Evolutionary conservation across 352 stramenopile species (phyloP).

Genomic region (Blastocystis sp.): DNA sequence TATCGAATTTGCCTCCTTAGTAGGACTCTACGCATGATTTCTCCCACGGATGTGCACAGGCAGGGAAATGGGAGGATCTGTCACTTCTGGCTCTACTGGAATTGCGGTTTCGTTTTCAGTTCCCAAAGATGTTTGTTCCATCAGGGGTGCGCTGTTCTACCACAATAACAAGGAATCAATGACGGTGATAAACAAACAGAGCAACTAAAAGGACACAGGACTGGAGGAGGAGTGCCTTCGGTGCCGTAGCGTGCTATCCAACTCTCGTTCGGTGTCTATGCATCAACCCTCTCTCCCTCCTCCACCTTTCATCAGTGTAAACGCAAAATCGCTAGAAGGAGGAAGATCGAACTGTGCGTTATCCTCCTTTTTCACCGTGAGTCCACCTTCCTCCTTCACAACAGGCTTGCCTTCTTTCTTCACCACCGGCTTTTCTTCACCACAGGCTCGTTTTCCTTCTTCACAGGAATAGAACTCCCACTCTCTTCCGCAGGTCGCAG

Average conservation of each 20-base stretch:
- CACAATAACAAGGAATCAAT: background rate
- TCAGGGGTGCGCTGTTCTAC: background rate
- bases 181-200: background rate
- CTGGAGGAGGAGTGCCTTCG: background rate
- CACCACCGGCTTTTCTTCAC: background rate
- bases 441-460: background rate
- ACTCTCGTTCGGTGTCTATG: background rate
- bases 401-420: background rate
- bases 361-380: background rate
- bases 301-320: background rate
- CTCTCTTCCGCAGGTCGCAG: background rate
- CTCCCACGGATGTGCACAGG: too few species aligned
- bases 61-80: too few species aligned
- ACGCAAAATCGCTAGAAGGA: background rate
- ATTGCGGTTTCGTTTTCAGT: too few species aligned
- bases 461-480: background rate
- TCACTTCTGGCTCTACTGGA: too few species aligned
- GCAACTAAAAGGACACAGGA: background rate
- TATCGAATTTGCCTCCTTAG: too few species aligned
- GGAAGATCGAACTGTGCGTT: background rate
- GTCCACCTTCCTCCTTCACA: background rate
- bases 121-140: background rate
- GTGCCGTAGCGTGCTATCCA: background rate
- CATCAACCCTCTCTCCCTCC: background rate
- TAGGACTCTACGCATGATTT: too few species aligned